phyloP scores from a whole-genome alignment of 371 early-diverging fungal species.

The Apophysomyces variabilis region DNA sequence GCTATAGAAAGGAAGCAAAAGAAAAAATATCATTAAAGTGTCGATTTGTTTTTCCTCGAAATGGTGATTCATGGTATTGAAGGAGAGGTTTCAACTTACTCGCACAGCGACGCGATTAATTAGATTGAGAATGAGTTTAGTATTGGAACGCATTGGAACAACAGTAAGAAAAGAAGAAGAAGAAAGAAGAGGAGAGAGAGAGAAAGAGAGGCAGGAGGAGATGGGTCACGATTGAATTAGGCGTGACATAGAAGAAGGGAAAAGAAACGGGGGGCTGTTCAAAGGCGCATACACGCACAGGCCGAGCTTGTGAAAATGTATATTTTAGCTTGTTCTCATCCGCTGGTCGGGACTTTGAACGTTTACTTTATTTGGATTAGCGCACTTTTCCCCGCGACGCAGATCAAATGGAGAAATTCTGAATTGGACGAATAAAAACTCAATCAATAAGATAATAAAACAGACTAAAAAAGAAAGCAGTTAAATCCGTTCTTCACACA shows the following conservation, averaged over 20 bases:
- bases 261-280: conserved; percentile 2
- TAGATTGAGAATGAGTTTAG: conserved; percentile 54
- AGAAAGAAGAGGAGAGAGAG: not conserved
- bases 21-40: not conserved
- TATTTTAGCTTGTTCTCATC: not conserved
- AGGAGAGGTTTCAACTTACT: conserved; percentile 30
- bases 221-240: not conserved
- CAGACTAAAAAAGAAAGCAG: too few species aligned
- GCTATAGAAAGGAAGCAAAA: conserved; percentile 31
- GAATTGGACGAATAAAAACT: too few species aligned
- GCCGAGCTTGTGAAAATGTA: conserved; percentile 1
- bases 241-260: not conserved
- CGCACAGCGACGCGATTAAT: conserved; percentile 58
- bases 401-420: too few species aligned
- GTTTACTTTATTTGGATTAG: too few species aligned
- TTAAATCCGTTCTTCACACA: too few species aligned
- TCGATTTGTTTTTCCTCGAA: not conserved
- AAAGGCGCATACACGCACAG: conserved; percentile 6
- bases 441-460: too few species aligned
- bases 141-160: conserved; percentile 42
- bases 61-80: too few species aligned
- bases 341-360: not conserved
- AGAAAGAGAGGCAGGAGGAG: conserved; percentile 7
- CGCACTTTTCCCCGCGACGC: too few species aligned
- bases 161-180: not conserved